These are phyloP conservation scores for Fusarium clavum DNA, from an alignment of 2,329 filamentous ascomycete genomes.

Conservation along the genomic window DNA sequence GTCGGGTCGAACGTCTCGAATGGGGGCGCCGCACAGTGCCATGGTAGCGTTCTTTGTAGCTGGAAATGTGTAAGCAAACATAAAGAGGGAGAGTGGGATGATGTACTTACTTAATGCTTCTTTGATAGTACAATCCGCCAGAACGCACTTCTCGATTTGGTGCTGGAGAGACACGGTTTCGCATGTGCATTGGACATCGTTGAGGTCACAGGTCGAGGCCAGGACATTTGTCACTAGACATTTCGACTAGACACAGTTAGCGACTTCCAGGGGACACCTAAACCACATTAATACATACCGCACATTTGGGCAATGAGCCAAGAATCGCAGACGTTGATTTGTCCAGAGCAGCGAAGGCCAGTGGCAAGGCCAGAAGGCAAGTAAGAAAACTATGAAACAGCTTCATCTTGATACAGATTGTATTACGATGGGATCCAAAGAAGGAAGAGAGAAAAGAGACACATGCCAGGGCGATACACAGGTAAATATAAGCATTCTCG, in stretches of 20 bases:
- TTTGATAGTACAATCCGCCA: not conserved
- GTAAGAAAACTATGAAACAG: not conserved
- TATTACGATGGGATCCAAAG: not conserved
- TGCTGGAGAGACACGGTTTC: not conserved
- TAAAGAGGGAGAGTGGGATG: rapidly evolving
- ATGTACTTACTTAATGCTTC: slow-evolving; percentile 10
- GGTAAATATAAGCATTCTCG: not conserved
- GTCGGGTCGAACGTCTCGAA: slow-evolving; percentile 1
- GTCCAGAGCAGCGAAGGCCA: not conserved
- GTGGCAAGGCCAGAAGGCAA: not conserved
- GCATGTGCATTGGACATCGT: slow-evolving; percentile 8
- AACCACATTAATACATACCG: not conserved
- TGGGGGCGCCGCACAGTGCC: not conserved
- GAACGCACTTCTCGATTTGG: not conserved
- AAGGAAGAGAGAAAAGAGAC: not conserved
- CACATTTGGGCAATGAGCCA: not conserved
- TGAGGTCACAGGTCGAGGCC: slow-evolving; percentile 1
- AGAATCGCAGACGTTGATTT: not conserved
- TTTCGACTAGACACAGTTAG: slow-evolving; percentile 33
- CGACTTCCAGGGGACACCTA: not conserved
- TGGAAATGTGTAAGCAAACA: not conserved
- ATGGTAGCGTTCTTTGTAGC: not conserved
- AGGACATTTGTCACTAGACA: not conserved
- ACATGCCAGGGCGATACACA: not conserved
- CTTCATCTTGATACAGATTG: not conserved